Base-by-base conservation (phyloP, 1,139 yeast genomes). In the Lodderomyces oxycetoniae region DNA sequence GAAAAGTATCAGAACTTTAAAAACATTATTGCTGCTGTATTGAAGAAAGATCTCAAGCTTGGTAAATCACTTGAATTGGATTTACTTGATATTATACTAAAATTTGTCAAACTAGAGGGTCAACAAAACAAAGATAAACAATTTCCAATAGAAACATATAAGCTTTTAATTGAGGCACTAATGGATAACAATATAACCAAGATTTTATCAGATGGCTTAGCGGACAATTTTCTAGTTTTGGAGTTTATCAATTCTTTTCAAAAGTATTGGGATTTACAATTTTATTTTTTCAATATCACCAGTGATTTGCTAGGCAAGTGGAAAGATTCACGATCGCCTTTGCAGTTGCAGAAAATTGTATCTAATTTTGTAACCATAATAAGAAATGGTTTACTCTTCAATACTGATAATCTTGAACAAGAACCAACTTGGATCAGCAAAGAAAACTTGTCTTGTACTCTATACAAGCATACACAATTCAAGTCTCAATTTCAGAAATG, bases 401-500 rank as follows among this genome's bases (percentile, higher is more conserved):
- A 46, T 2, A 43, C 48, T 2, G 57, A 53, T 32, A 33, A 43
- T 8, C 51, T 67, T 24, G 59, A 71, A 26, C 67, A 65, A 26
- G 42, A 40, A 20, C 53, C 54, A 5, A 56, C 60, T 10, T 64
- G 60, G 56, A 48, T 57, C 21, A 7, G 23, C 10, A 28, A 31
- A 6, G 32, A 31, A 22, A 63, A 68, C 30, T 71, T 83, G 11
- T 85, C 88, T 10, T 57, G 72, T 13, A 52, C 67, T 8, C 71
- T 79, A 17, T 69, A 70, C 44, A 80, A 81, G 48, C 59, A 67
- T 16, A 61, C 76, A 13, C 67, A 69, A 30, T 87, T 81, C 57
- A 79, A 76, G 50, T 59, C 74, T 2, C 75, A 76, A 27, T 82
- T 82, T 53, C 95, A 89, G 54, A 74, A 74, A 41, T 68, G 76